Conservation (phyloP, 2,329 filamentous ascomycete genomes). For the Boeremia exigua region DNA sequence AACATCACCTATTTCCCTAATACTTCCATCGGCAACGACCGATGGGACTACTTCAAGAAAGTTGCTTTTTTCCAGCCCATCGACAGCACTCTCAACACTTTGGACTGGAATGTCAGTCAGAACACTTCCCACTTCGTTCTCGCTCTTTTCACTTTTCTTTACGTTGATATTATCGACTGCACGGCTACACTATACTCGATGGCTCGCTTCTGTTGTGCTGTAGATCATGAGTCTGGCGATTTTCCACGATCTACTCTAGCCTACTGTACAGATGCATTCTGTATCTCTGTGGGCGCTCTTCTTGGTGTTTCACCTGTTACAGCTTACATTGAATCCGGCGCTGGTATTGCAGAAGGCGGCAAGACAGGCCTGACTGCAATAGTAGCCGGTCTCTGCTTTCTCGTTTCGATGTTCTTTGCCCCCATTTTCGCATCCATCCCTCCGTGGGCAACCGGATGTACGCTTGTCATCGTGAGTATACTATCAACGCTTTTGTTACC, state of each 20-base stretch:
- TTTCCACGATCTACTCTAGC: constrained; percentile 85
- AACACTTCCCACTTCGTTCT: constrained; percentile 78
- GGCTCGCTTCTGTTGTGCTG: constrained; percentile 81
- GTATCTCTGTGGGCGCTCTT: constrained; percentile 80
- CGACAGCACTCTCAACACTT: constrained; percentile 69
- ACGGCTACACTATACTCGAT: constrained; percentile 89
- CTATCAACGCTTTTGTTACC: background rate
- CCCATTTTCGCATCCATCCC: constrained; percentile 91
- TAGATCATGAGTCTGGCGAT: constrained; percentile 81
- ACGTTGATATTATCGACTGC: constrained; percentile 87
- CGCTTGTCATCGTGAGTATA: constrained; percentile 71
- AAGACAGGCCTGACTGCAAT: constrained; percentile 83
- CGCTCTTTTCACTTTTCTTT: constrained; percentile 87
- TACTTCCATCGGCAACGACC: constrained; percentile 68
- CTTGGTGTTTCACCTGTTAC: constrained; percentile 82
- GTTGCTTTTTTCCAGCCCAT: constrained; percentile 84
- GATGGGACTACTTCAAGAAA: constrained; percentile 84
- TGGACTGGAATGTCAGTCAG: constrained; percentile 73
- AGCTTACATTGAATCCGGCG: constrained; percentile 85
- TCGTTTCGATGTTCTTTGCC: constrained; percentile 86
- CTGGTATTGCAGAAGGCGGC: constrained; percentile 86
- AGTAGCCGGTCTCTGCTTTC: constrained; percentile 80
- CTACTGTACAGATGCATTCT: constrained; percentile 82
- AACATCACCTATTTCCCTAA: constrained; percentile 81
- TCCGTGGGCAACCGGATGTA: constrained; percentile 86